Conservation (phyloP, 257 asterid genomes). For the Solanum chiquidenum region DNA sequence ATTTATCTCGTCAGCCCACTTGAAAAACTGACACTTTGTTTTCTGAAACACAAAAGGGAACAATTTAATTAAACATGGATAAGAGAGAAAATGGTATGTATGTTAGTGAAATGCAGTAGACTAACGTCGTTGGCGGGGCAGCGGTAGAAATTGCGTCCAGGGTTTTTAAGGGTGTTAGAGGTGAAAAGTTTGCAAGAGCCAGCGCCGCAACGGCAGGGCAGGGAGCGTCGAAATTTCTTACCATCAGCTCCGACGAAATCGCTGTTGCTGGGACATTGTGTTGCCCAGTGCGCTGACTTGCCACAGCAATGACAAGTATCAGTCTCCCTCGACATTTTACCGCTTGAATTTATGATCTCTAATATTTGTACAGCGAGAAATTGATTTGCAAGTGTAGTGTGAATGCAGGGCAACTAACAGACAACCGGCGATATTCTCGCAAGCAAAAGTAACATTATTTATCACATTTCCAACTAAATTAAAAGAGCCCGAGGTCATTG, state of each 20-base stretch:
- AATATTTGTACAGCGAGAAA: background rate
- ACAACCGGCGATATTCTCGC: background rate
- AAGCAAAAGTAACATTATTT: background rate
- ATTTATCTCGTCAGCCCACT: constrained; percentile 31
- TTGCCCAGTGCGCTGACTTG: background rate
- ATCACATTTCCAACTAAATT: background rate
- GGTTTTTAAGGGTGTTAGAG: background rate
- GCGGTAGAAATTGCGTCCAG: background rate
- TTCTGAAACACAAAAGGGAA: background rate
- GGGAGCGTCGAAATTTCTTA: background rate
- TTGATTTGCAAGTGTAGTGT: background rate
- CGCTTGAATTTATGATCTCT: background rate
- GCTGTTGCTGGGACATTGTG: background rate
- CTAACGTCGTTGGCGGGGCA: constrained; percentile 5
- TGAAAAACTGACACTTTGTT: constrained; percentile 9
- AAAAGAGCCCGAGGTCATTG: background rate
- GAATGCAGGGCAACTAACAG: background rate
- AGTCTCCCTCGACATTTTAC: background rate
- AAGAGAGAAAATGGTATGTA: background rate
- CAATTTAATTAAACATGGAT: background rate
- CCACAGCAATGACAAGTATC: background rate
- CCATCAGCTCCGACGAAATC: background rate
- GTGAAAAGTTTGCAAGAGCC: background rate
- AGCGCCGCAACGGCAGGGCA: background rate
- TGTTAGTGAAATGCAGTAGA: background rate